Percentiles rank a stretch among this genome's conserved stretches.
Evolutionary conservation across 2,329 filamentous ascomycete genomes (phyloP).

Genomic region (Helminthosporium solani): DNA sequence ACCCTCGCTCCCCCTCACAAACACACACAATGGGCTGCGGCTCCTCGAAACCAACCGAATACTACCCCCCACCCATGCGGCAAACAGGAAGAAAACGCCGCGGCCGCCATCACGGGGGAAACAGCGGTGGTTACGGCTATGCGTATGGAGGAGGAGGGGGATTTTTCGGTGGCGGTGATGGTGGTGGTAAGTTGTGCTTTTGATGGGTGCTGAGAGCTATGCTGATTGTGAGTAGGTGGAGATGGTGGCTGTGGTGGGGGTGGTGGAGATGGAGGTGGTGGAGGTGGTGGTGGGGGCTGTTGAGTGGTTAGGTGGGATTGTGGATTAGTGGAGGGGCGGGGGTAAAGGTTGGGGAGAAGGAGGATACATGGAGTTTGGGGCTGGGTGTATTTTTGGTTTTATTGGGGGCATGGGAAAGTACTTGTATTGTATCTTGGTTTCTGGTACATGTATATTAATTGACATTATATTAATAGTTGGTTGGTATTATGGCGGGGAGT

Average conservation of each 20-base stretch:
- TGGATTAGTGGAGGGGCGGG: not conserved
- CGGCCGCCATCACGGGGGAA: not conserved
- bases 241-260: not conserved
- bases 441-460: too few species aligned
- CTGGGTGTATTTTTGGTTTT: too few species aligned
- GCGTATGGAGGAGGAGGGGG: constrained; percentile 1
- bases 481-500: too few species aligned
- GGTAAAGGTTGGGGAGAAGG: not conserved
- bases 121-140: not conserved
- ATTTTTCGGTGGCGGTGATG: constrained; percentile 2
- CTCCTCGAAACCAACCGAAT: constrained; percentile 4
- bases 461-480: too few species aligned
- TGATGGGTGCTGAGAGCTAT: not conserved
- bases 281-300: not conserved
- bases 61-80: constrained; percentile 11
- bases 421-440: too few species aligned
- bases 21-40: constrained; percentile 8
- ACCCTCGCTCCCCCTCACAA: not conserved
- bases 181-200: not conserved
- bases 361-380: too few species aligned
- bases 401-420: not conserved
- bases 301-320: not conserved
- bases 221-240: not conserved
- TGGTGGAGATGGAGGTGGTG: constrained; percentile 1
- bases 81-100: not conserved